Base-by-base conservation (phyloP, 2,329 filamentous ascomycete species). In the Tympanopsis confertula region DNA sequence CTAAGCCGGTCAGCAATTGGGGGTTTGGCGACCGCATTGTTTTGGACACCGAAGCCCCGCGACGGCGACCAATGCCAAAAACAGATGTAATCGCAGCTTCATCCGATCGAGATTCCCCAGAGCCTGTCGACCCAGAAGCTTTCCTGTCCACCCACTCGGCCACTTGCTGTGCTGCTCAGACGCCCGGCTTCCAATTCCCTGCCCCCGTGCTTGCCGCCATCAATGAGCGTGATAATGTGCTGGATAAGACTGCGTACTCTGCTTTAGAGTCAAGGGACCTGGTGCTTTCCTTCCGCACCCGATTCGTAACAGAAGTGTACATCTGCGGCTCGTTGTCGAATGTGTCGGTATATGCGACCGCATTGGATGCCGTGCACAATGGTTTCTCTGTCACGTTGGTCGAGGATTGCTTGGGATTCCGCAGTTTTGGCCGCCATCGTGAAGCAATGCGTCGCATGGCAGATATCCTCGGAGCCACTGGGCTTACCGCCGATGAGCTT, bases 271-370 rank as follows among this genome's bases (percentile, higher is more conserved):
- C 10, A 10, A 15, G 17, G 7, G 10, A 15, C 10, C 12, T 33
- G 10, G 15, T 33, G 7, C 49, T 50, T 12, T 55, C 47, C 3
- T 56, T 59, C 36, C 61, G 65, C 26, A 51, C 50, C 15, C 62
- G 57, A 37, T 59, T 66, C 39, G 49, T 55, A n/a, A 60, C 76
- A 0, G 73, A 82, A 43, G 54, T 82, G 12, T 82, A 74, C 48
- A 62, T 82, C 18, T 78, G 71, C 44, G 78, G 78, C 10, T 71
- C 71, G 35, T 64, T 79, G 35, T 78, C 74, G 5, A 81, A 82
- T 48, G 58, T 78, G 3, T 77, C 74, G 2, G 69, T 82, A 13
- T 75, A 80, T 42, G 76, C 78, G 1, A 81, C 77, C 3, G 75
- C 74, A n/a, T 63, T 78, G 36, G 78, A 82, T 51, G 78, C 77